phyloP scores from a whole-genome alignment of 2,329 filamentous ascomycete species.

The Fusarium annulatum region DNA sequence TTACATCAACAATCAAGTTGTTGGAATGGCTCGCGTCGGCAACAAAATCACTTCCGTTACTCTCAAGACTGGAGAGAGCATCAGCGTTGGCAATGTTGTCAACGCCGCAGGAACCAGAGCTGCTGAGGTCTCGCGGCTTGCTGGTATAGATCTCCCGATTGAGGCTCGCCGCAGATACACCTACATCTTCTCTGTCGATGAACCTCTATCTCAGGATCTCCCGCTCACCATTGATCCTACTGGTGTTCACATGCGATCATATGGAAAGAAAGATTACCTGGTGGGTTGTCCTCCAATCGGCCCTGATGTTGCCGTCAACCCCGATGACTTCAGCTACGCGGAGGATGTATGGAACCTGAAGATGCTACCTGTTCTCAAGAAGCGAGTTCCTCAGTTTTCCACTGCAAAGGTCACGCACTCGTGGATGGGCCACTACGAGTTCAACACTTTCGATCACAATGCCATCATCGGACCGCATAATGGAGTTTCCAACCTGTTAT shows the following conservation, averaged over 20 bases:
- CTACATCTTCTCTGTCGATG: slow-evolving; percentile 18
- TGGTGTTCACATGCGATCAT: slow-evolving; percentile 25
- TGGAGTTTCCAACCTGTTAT: background rate
- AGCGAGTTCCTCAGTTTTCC: slow-evolving; percentile 20
- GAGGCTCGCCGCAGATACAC: slow-evolving; percentile 22
- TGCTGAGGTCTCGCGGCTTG: background rate
- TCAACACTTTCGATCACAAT: slow-evolving; percentile 23
- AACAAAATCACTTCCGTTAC: background rate
- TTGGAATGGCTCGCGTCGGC: background rate
- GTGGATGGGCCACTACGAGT: slow-evolving; percentile 26
- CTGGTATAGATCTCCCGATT: slow-evolving; percentile 8
- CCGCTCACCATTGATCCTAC: slow-evolving; percentile 19
- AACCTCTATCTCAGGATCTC: slow-evolving; percentile 11
- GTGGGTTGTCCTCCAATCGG: slow-evolving; percentile 13
- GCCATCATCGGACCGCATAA: slow-evolving; percentile 19
- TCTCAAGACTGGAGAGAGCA: slow-evolving; percentile 10
- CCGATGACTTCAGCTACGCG: slow-evolving; percentile 6
- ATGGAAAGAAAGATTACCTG: slow-evolving; percentile 12
- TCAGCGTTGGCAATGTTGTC: background rate
- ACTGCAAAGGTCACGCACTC: slow-evolving; percentile 8
- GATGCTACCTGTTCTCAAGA: slow-evolving; percentile 19
- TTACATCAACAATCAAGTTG: slow-evolving; percentile 21
- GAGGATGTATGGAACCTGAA: slow-evolving; percentile 21
- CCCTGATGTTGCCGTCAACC: slow-evolving; percentile 2
- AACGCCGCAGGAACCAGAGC: slow-evolving; percentile 15